phyloP scores from a whole-genome alignment of 306 rosid genomes.

The Prunus dulcis region DNA sequence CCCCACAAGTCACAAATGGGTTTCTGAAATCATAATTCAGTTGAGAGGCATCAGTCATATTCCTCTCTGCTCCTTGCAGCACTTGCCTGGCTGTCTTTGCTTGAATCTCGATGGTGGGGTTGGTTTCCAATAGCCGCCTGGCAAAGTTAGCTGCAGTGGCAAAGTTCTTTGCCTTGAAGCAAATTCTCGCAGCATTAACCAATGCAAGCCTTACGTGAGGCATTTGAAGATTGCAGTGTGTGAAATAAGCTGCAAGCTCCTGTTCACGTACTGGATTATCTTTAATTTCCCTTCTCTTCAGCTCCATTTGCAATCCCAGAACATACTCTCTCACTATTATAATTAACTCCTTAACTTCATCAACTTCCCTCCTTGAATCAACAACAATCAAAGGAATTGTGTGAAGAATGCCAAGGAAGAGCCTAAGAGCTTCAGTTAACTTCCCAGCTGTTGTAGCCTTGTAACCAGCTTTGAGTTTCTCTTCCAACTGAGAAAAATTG shows the following conservation, averaged over 20 bases:
- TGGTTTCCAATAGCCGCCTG: constrained; percentile 80
- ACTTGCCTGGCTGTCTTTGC: constrained; percentile 87
- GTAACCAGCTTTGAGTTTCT: constrained; percentile 85
- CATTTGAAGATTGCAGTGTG: constrained; percentile 87
- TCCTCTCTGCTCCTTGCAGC: constrained; percentile 86
- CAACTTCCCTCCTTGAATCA: constrained; percentile 90
- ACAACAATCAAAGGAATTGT: constrained; percentile 81
- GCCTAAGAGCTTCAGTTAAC: constrained; percentile 66
- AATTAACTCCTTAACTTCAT: constrained; percentile 84
- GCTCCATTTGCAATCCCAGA: constrained; percentile 75
- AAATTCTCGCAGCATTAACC: constrained; percentile 63
- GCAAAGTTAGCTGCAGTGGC: constrained; percentile 85
- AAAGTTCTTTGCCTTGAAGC: constrained; percentile 81
- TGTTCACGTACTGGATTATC: constrained; percentile 70
- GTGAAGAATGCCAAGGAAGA: constrained; percentile 65
- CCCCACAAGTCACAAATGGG: constrained; percentile 89
- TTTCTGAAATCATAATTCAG: constrained; percentile 87
- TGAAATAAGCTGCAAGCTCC: constrained; percentile 96
- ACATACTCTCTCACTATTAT: constrained; percentile 82
- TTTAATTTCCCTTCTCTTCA: constrained; percentile 68
- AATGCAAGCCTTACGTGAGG: constrained; percentile 92
- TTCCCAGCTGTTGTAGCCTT: constrained; percentile 79
- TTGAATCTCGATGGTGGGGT: constrained; percentile 75
- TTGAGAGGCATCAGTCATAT: constrained; percentile 63
- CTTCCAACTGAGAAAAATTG: constrained; percentile 76